A percentile compares a stretch with the other conserved stretches of the same genome.
These are phyloP conservation scores for Globisporangium orthogonon DNA, from an alignment of 352 stramenopile species.

Conservation along the genomic window DNA sequence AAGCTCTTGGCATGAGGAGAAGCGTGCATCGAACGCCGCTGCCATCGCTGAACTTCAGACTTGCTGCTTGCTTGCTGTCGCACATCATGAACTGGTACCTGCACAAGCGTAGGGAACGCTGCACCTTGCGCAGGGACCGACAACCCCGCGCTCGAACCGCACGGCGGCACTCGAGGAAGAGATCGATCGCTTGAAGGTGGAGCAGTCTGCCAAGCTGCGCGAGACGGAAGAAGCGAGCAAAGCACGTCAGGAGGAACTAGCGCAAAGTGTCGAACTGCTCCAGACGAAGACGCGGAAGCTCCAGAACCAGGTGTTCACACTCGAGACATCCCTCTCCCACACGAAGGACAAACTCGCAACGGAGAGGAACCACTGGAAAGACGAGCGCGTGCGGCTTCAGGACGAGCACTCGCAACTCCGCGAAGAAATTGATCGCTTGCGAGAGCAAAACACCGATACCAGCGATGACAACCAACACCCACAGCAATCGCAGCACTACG, in stretches of 20 bases:
- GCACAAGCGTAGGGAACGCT: constrained; percentile 25
- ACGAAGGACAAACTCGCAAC: constrained; percentile 30
- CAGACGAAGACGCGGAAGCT: constrained; percentile 36
- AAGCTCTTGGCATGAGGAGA: not conserved
- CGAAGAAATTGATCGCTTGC: constrained; percentile 12
- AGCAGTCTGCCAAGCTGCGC: constrained; percentile 29
- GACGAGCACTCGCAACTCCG: constrained; percentile 13
- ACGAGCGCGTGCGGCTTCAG: constrained; percentile 20
- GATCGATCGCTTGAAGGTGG: constrained; percentile 41
- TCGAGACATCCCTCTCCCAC: constrained; percentile 29
- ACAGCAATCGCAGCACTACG: not conserved
- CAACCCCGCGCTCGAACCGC: constrained; percentile 26
- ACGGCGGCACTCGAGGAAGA: constrained; percentile 50
- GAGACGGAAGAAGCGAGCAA: constrained; percentile 28
- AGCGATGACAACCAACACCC: not conserved
- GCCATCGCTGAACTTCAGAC: not conserved
- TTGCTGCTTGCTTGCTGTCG: not conserved
- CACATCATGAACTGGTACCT: not conserved
- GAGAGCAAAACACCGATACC: not conserved
- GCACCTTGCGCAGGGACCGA: constrained; percentile 29
- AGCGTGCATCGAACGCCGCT: too few species aligned
- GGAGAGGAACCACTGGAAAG: constrained; percentile 26
- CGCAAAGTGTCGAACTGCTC: constrained; percentile 19
- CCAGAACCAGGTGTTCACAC: constrained; percentile 46
- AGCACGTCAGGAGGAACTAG: constrained; percentile 24